phyloP scores from a whole-genome alignment of 306 rosid genomes.

The Vigna trinervia region DNA sequence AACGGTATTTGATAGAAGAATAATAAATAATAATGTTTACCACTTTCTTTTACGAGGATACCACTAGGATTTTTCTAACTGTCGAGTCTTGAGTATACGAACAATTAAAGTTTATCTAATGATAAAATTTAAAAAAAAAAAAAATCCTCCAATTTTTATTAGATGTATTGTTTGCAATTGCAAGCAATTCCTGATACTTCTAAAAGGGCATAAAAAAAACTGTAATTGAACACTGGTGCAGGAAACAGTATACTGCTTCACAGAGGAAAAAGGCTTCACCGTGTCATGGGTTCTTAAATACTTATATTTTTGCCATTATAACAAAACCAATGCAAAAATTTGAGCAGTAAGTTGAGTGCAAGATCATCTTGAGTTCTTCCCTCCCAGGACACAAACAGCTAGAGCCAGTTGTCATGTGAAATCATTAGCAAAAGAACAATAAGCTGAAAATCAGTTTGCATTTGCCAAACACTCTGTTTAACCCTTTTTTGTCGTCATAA shows the following conservation, averaged over 20 bases:
- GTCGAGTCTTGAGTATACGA: too few relatives aligned
- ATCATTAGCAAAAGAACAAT: background rate
- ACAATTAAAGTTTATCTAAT: too few relatives aligned
- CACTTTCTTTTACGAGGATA: background rate
- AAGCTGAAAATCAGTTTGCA: background rate
- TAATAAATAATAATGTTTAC: background rate
- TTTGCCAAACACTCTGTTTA: background rate
- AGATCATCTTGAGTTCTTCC: background rate
- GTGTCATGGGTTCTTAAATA: background rate
- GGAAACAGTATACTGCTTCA: background rate
- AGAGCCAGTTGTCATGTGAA: background rate
- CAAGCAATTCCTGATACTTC: too few relatives aligned
- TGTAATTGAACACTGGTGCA: background rate
- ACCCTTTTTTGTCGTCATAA: background rate
- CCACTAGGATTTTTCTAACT: background rate
- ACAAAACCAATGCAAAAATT: background rate
- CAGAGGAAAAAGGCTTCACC: background rate
- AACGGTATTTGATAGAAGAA: constrained; percentile 9
- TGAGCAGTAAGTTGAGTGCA: background rate
- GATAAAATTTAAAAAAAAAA: too few relatives aligned
- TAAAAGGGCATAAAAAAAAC: too few relatives aligned
- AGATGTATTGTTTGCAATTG: too few relatives aligned
- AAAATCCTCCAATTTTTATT: too few relatives aligned
- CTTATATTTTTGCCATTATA: background rate
- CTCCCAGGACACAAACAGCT: background rate